These are phyloP conservation scores for Candida gorgasii DNA, from an alignment of 805 yeast genomes.

Conservation along the genomic window DNA sequence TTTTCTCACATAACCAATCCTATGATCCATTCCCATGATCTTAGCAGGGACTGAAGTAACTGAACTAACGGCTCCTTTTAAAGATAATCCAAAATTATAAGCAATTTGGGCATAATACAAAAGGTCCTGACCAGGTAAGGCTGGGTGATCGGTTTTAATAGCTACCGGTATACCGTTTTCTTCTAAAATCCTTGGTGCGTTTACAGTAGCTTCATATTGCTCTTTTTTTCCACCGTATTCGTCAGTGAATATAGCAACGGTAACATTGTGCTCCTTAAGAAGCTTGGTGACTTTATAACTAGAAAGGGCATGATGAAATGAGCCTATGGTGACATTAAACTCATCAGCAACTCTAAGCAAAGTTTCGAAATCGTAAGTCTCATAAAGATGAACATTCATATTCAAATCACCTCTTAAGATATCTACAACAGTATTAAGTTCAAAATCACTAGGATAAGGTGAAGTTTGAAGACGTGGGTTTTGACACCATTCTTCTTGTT, in stretches of 20 bases:
- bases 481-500: constrained; percentile 9
- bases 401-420: constrained; percentile 9
- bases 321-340: constrained; percentile 5
- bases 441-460: constrained; percentile 6
- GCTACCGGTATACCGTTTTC: constrained; percentile 11
- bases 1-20: constrained; percentile 10
- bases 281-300: constrained; percentile 7
- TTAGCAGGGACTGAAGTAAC: constrained; percentile 11
- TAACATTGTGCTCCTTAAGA: constrained; percentile 4
- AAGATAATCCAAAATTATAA: constrained; percentile 8
- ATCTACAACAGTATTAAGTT: constrained; percentile 8
- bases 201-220: constrained; percentile 10
- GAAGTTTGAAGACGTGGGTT: background rate
- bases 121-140: constrained; percentile 12
- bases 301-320: constrained; percentile 13
- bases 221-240: constrained; percentile 13
- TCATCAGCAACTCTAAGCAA: constrained; percentile 11
- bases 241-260: constrained; percentile 9
- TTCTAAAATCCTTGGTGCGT: constrained; percentile 9
- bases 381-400: constrained; percentile 5
- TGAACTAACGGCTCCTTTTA: constrained; percentile 3
- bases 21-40: constrained; percentile 10
- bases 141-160: constrained; percentile 12
- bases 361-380: constrained; percentile 10
- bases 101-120: constrained; percentile 11